A percentile compares a stretch with the other conserved stretches of the same genome.
Evolutionary conservation across 2,329 filamentous ascomycete genomes (phyloP).

Genomic region (Alternaria tenuissima): DNA sequence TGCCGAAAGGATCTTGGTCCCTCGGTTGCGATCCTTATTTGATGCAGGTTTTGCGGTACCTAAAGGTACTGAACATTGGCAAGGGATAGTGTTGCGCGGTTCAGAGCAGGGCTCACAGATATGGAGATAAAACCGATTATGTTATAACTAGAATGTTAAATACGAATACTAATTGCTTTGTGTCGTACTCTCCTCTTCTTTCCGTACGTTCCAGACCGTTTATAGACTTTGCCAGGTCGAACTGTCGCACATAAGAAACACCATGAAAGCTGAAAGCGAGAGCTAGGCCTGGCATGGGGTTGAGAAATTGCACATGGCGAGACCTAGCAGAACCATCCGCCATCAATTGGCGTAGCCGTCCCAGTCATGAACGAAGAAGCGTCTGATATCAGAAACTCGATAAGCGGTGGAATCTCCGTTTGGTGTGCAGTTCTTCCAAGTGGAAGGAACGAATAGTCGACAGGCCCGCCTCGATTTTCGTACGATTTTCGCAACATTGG

Average conservation of each 20-base stretch:
- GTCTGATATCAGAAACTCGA: constrained; percentile 59
- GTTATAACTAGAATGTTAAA: neutral
- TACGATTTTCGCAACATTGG: constrained; percentile 41
- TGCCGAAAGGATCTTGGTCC: neutral
- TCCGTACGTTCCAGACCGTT: neutral
- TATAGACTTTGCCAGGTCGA: neutral
- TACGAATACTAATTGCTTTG: neutral
- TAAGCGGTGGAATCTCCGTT: constrained; percentile 54
- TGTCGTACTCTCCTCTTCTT: no score
- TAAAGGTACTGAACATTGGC: neutral
- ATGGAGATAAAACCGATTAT: neutral
- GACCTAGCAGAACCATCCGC: constrained; percentile 51
- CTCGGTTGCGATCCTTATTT: neutral
- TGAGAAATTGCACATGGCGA: neutral
- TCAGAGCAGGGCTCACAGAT: neutral
- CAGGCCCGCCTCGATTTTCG: constrained; percentile 26
- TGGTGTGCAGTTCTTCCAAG: constrained; percentile 37
- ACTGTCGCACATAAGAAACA: neutral
- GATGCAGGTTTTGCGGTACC: neutral
- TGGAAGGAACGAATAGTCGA: constrained; percentile 34
- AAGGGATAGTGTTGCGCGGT: neutral
- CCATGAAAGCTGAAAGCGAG: neutral
- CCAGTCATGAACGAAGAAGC: constrained; percentile 59
- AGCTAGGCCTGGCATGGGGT: neutral
- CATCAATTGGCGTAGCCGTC: constrained; percentile 57